Evolutionary conservation across 2,329 filamentous ascomycete genomes (phyloP), one percentile per base, ranked within the genome.

Genomic region (Pseudogymnoascus sp.): DNA sequence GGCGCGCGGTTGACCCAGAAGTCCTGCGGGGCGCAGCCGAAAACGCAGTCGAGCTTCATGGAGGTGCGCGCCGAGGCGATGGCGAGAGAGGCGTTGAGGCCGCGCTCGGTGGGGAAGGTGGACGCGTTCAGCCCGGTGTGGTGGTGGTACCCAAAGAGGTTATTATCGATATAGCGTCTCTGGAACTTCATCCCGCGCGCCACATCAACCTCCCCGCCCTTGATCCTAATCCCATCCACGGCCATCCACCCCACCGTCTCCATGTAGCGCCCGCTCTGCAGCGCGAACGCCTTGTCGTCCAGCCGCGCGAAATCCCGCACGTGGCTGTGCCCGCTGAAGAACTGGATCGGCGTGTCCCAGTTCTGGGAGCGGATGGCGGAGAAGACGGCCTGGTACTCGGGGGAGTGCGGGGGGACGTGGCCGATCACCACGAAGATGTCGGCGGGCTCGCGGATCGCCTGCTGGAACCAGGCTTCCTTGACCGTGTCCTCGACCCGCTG

Each of bases 181-280:
- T 83, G 82, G 72, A 96, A 97, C 1, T 79, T 82, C 50, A 86
- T 77, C 4, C 71, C 72, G 0, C 75, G 74, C 3, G 73, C 67
- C 0, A 76, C 64, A 5, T 74, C 72, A 1, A 72, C 63, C 0
- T 71, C 72, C 62, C 67, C 68, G 38, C 68, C 68, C 60, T 72
- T 70, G 2, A 31, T 21, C n/a, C 66, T 67, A 6, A 74, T 70
- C 10, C 91, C 91, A 63, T 88, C 82, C 53, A 97, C 86, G 0
- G 92, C 96, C 83, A 95, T 86, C 83, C 95, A 97, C 1, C 93
- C 93, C 60, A 97, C 88, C 0, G 93, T 97, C 78, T 97, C 93
- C 80, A 97, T 89, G 75, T 97, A 97, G 0, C 93, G 84, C 3
- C 93, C 93, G 68, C 90, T 95, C 42, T 92, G 93, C 6, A 97